Percentiles rank a stretch among this genome's conserved stretches.
Conservation (phyloP, 441 rosid species). For the Rhodomyrtus psidioides region DNA sequence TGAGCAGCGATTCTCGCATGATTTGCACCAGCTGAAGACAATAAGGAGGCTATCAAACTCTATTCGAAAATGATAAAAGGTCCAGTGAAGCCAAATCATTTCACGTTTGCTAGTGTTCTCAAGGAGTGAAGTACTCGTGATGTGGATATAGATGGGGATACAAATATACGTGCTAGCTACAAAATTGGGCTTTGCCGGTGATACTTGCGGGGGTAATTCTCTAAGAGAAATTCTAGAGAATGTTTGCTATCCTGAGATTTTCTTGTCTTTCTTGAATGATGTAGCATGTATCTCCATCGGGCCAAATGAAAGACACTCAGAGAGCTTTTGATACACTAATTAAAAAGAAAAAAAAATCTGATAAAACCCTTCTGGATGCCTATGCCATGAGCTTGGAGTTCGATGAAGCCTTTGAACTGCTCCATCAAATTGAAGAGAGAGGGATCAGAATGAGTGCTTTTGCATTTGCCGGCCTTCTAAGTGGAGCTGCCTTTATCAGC, state of each 20-base stretch:
- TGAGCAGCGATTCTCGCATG: too few relatives aligned
- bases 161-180: not conserved
- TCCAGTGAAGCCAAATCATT: constrained; percentile 42
- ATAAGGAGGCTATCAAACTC: constrained; percentile 25
- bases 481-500: constrained; percentile 18
- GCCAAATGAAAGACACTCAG: not conserved
- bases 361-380: not conserved
- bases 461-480: constrained; percentile 53
- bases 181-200: not conserved
- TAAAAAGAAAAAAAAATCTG: too few relatives aligned
- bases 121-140: constrained; percentile 44
- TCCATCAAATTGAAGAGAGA: constrained; percentile 25
- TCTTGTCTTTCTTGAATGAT: too few relatives aligned
- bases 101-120: constrained; percentile 46
- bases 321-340: too few relatives aligned
- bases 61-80: constrained; percentile 44
- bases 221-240: too few relatives aligned
- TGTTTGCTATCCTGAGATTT: too few relatives aligned
- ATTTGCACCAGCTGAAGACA: constrained; percentile 18
- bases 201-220: not conserved
- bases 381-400: not conserved
- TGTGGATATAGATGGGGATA: constrained; percentile 21
- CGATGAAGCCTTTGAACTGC: constrained; percentile 32
- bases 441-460: constrained; percentile 39
- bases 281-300: too few relatives aligned